Percentiles rank a stretch among this genome's conserved stretches.
Conservation (phyloP, 345 rosid species). For the Balakata baccata region DNA sequence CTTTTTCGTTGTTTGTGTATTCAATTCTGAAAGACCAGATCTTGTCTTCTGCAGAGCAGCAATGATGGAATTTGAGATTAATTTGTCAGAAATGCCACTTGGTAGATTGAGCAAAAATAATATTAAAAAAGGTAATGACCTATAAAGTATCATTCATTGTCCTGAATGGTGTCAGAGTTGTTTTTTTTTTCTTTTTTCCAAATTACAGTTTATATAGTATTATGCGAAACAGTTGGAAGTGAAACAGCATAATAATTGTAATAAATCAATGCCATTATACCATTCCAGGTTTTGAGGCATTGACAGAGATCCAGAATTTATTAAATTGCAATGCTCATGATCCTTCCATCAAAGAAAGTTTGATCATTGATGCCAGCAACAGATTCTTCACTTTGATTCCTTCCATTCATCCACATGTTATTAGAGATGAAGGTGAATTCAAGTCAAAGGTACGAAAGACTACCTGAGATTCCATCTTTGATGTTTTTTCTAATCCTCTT, state of each 20-base stretch:
- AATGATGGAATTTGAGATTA: constrained; percentile 96
- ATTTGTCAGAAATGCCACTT: constrained; percentile 98
- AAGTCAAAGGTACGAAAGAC: constrained; percentile 65
- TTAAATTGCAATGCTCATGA: constrained; percentile 40
- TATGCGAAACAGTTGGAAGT: not conserved
- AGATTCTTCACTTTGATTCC: constrained; percentile 92
- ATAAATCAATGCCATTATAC: constrained; percentile 6
- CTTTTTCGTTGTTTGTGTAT: not conserved
- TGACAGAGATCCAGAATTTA: constrained; percentile 82
- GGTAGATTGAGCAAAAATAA: constrained; percentile 91
- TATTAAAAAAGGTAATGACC: constrained; percentile 67
- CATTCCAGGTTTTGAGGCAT: constrained; percentile 80
- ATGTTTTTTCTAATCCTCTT: constrained; percentile 10
- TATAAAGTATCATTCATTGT: constrained; percentile 9
- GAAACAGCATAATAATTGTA: not conserved
- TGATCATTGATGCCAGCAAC: constrained; percentile 90
- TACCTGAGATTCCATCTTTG: not conserved
- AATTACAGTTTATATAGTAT: constrained; percentile 18
- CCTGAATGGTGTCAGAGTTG: not conserved
- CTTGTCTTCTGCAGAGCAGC: constrained; percentile 65
- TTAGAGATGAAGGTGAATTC: constrained; percentile 80
- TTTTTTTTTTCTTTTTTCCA: not conserved
- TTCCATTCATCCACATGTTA: constrained; percentile 81
- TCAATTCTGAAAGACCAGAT: constrained; percentile 20
- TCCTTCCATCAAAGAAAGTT: constrained; percentile 62